Percentiles rank a stretch among this genome's conserved stretches.
These are phyloP conservation scores for Cryptococcus sp. DNA, from an alignment of 1,284 basidiomycete genomes.

Conservation along the genomic window DNA sequence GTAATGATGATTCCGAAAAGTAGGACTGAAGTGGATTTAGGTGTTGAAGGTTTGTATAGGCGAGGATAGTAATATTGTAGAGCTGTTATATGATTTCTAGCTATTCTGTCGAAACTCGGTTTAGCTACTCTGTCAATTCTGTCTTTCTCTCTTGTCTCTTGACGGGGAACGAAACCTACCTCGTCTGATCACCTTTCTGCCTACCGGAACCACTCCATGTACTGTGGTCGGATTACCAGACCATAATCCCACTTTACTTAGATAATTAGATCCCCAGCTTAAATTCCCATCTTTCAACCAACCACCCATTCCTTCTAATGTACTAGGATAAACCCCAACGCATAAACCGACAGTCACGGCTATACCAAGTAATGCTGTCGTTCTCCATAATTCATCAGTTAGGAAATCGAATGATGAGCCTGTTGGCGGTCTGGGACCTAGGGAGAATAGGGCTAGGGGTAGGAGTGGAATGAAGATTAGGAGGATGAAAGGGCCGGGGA, in stretches of 20 bases:
- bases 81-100: conserved; percentile 8
- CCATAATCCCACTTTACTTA: not conserved
- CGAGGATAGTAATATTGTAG: conserved; percentile 11
- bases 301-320: conserved; percentile 11
- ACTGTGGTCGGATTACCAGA: not conserved
- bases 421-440: conserved; percentile 30
- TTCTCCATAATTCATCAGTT: conserved; percentile 27
- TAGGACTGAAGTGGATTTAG: conserved; percentile 11
- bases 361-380: conserved; percentile 24
- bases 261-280: not conserved
- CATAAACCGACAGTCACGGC: conserved; percentile 23
- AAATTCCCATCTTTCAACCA: conserved; percentile 19
- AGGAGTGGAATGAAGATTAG: conserved; percentile 28
- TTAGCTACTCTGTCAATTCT: not conserved
- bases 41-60: conserved; percentile 16
- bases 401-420: conserved; percentile 24
- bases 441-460: conserved; percentile 28
- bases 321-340: conserved; percentile 25
- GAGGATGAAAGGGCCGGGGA: conserved; percentile 30
- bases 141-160: too few species aligned
- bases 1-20: conserved; percentile 6
- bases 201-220: not conserved
- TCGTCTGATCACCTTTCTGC: not conserved
- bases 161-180: not conserved
- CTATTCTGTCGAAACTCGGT: conserved; percentile 4